Evolutionary conservation across 1,284 basidiomycete species (phyloP).

Genomic region (Xerocomus amazonicus): DNA sequence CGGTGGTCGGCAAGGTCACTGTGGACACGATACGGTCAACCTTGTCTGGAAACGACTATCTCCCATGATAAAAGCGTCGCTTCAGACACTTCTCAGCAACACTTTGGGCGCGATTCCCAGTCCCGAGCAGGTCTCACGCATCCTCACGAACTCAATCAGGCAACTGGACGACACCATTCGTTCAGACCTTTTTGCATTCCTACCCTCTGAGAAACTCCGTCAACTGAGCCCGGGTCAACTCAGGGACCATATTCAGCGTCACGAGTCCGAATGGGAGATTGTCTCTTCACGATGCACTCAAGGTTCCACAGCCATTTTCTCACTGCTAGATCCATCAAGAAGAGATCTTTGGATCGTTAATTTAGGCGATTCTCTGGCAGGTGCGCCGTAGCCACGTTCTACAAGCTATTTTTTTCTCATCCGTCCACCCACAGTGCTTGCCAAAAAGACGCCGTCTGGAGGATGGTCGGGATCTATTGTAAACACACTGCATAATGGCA

Average conservation of each 20-base stretch:
- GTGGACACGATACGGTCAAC: slow-evolving; percentile 57
- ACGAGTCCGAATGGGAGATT: slow-evolving; percentile 26
- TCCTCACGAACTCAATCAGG: slow-evolving; percentile 40
- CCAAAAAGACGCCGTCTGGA: slow-evolving; percentile 36
- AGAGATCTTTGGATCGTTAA: slow-evolving; percentile 63
- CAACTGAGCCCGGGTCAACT: slow-evolving; percentile 27
- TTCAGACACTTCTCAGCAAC: slow-evolving; percentile 39
- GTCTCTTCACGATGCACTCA: slow-evolving; percentile 49
- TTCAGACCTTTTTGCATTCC: slow-evolving; percentile 43
- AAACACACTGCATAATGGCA: slow-evolving; percentile 56
- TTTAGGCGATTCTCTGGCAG: slow-evolving; percentile 63
- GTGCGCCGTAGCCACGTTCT: slow-evolving; percentile 29
- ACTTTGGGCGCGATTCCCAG: slow-evolving; percentile 27
- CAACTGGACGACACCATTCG: slow-evolving; percentile 43
- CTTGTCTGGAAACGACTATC: slow-evolving; percentile 47
- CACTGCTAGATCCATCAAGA: slow-evolving; percentile 49
- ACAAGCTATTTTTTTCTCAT: slow-evolving; percentile 9
- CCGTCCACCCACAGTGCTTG: slow-evolving; percentile 43
- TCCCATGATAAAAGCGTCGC: slow-evolving; percentile 39
- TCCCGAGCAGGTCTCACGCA: slow-evolving; percentile 40
- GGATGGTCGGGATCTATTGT: slow-evolving; percentile 43
- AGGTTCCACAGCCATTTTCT: slow-evolving; percentile 59
- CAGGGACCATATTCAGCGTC: slow-evolving; percentile 22
- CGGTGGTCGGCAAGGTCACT: slow-evolving; percentile 46
- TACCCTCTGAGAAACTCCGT: slow-evolving; percentile 37